These are phyloP conservation scores for Entrophospora sp. DNA, from an alignment of 192 early-diverging fungal genomes.

Conservation along the genomic window DNA sequence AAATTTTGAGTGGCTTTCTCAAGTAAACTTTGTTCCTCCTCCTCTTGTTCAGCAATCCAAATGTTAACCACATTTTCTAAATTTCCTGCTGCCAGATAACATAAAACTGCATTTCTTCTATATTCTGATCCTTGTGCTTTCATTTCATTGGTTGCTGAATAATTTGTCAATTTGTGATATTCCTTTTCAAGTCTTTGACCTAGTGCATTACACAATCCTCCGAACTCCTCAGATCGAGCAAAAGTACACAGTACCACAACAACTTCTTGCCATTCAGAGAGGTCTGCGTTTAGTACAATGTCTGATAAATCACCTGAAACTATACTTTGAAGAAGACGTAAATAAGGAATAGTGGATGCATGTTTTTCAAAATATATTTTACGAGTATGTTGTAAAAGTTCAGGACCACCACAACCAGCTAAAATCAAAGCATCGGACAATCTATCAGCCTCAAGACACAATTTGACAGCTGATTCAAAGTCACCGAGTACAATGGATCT, in stretches of 20 bases:
- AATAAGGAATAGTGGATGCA: slow-evolving; percentile 60
- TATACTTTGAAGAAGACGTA: slow-evolving; percentile 76
- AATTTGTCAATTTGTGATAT: slow-evolving; percentile 19
- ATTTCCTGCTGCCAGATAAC: slow-evolving; percentile 73
- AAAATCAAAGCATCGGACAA: slow-evolving; percentile 83
- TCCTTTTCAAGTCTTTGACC: slow-evolving; percentile 49
- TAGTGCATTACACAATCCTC: slow-evolving; percentile 51
- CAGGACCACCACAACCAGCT: slow-evolving; percentile 75
- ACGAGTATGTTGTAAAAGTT: slow-evolving; percentile 63
- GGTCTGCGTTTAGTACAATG: slow-evolving; percentile 61
- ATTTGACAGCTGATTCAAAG: slow-evolving; percentile 83
- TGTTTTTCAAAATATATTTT: slow-evolving; percentile 75
- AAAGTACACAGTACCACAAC: slow-evolving; percentile 91
- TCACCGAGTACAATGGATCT: slow-evolving; percentile 80
- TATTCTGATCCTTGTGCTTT: slow-evolving; percentile 21
- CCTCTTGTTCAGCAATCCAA: slow-evolving; percentile 63
- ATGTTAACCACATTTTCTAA: slow-evolving; percentile 72
- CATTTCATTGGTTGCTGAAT: slow-evolving; percentile 12
- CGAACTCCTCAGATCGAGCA: slow-evolving; percentile 74
- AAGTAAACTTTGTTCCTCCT: slow-evolving; percentile 30
- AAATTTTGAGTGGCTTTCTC: slow-evolving; percentile 5
- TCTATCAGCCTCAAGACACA: slow-evolving; percentile 73
- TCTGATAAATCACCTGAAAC: slow-evolving; percentile 68
- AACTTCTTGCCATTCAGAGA: slow-evolving; percentile 87
- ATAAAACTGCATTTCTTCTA: slow-evolving; percentile 60